A percentile compares a stretch with the other conserved stretches of the same genome.
phyloP scores from a whole-genome alignment of 1,284 basidiomycete genomes.

The Fomitopsis betulina region DNA sequence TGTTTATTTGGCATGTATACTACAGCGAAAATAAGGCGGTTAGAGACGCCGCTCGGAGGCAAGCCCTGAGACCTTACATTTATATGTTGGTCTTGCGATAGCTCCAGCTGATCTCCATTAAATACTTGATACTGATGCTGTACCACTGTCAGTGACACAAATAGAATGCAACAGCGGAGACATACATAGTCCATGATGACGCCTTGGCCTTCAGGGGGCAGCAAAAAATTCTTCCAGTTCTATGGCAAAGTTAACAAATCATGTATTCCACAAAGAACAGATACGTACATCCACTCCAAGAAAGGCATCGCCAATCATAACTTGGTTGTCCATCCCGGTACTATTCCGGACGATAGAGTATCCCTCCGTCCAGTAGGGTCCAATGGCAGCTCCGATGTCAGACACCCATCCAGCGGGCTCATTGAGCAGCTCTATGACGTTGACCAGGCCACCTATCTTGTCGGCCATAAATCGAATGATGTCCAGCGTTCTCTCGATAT shows the following conservation, averaged over 20 bases:
- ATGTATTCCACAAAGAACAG: background rate
- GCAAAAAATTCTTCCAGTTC: conserved; percentile 63
- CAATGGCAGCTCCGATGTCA: conserved; percentile 38
- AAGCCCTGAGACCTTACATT: conserved; percentile 28
- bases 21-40: conserved; percentile 8
- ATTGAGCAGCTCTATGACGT: conserved; percentile 62
- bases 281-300: conserved; percentile 45
- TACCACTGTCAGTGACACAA: background rate
- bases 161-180: conserved; percentile 15
- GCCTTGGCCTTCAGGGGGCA: conserved; percentile 42
- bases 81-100: conserved; percentile 54
- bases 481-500: conserved; percentile 63
- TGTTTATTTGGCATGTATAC: conserved; percentile 23
- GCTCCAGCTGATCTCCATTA: conserved; percentile 50
- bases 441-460: conserved; percentile 51
- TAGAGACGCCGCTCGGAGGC: background rate
- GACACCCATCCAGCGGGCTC: conserved; percentile 53
- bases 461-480: conserved; percentile 54
- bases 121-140: conserved; percentile 83
- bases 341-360: conserved; percentile 49
- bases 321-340: conserved; percentile 40
- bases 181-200: conserved; percentile 58
- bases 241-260: conserved; percentile 17
- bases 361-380: conserved; percentile 52
- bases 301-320: conserved; percentile 77